phyloP scores from a whole-genome alignment of 257 asterid species.

The Anisodus acutangulus region DNA sequence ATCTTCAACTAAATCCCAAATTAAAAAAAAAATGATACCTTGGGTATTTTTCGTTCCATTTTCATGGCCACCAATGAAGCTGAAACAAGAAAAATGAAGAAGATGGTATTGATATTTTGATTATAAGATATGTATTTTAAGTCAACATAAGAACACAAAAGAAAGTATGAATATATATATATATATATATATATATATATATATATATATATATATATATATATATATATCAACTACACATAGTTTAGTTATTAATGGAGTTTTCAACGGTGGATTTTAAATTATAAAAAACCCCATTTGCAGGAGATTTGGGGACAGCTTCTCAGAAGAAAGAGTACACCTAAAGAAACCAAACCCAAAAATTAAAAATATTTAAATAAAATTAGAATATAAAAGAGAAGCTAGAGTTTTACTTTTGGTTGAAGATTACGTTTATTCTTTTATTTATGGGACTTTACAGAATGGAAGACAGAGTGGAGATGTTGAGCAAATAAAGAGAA shows the following conservation, averaged over 20 bases:
- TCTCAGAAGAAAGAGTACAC: conserved; percentile 38
- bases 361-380: background rate
- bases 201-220: too few relatives aligned
- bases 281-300: conserved; percentile 52
- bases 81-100: conserved; percentile 30
- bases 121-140: background rate
- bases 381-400: conserved; percentile 31
- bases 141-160: conserved; percentile 4
- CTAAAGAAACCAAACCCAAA: conserved; percentile 34
- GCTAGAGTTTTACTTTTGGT: conserved; percentile 36
- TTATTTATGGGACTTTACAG: conserved; percentile 54
- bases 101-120: conserved; percentile 8
- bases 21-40: conserved; percentile 40
- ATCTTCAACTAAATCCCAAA: background rate
- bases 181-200: conserved; percentile 45
- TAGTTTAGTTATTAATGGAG: conserved; percentile 34
- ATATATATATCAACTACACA: conserved; percentile 44
- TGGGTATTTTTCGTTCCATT: conserved; percentile 41
- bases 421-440: conserved; percentile 41
- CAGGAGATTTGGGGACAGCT: conserved; percentile 64
- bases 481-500: conserved; percentile 40
- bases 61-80: conserved; percentile 56
- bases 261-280: conserved; percentile 34
- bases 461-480: conserved; percentile 63
- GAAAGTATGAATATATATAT: background rate